A percentile compares a stretch with the other conserved stretches of the same genome.
phyloP scores from a whole-genome alignment of 1,284 basidiomycete genomes.

The Chalciporus sp. region DNA sequence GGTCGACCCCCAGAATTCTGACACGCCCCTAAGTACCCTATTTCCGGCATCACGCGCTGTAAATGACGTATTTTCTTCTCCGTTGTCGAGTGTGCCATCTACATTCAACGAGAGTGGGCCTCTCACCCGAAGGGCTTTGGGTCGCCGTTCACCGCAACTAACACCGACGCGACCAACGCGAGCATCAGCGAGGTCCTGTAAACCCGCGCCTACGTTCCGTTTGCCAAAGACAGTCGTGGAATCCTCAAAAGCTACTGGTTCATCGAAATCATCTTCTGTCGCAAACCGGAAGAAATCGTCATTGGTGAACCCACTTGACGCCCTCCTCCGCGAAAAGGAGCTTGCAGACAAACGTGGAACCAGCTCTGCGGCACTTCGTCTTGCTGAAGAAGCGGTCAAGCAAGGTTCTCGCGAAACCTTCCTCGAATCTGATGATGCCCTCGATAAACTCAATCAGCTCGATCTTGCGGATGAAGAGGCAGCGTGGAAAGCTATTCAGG shows the following conservation, averaged over 20 bases:
- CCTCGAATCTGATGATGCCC: constrained; percentile 43
- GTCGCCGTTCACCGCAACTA: neutral
- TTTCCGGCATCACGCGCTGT: neutral
- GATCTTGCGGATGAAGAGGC: constrained; percentile 42
- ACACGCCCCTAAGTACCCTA: constrained; percentile 8
- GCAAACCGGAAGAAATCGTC: constrained; percentile 30
- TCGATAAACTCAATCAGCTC: constrained; percentile 26
- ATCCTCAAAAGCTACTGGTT: constrained; percentile 5
- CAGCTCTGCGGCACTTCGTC: constrained; percentile 43
- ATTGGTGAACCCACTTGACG: constrained; percentile 50
- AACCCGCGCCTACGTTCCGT: constrained; percentile 4
- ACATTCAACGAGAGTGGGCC: neutral
- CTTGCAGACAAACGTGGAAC: constrained; percentile 46
- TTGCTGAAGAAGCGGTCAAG: constrained; percentile 44
- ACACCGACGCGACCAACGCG: constrained; percentile 11
- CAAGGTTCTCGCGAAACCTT: constrained; percentile 32
- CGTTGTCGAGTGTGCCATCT: constrained; percentile 28
- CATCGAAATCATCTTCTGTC: neutral
- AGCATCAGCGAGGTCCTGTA: constrained; percentile 20
- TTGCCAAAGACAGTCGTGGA: constrained; percentile 14
- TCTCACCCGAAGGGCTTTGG: neutral
- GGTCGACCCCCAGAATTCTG: neutral
- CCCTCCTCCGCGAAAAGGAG: constrained; percentile 55
- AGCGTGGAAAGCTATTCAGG: constrained; percentile 39
- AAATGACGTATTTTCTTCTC: constrained; percentile 22